Evolutionary conservation across 2,329 filamentous ascomycete genomes (phyloP), one percentile per base, ranked within the genome.

Genomic region (Chaetothyriales sp.): DNA sequence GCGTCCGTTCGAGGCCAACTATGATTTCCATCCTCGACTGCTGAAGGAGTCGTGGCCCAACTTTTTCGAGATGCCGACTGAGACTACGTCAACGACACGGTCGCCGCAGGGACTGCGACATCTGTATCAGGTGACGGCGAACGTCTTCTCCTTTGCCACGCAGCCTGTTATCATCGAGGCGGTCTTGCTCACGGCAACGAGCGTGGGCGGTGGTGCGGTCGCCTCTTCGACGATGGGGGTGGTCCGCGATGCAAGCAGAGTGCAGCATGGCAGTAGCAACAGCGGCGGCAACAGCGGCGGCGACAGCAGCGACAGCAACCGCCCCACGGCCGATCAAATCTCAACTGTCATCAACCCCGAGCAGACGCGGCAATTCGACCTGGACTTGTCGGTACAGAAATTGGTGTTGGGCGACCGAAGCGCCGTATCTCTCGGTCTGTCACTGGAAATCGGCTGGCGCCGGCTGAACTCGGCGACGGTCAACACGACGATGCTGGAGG

Each of bases 1-100:
- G 50, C 83, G 81, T 48, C 88, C 90, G 0, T 97, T 98, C 61
- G 89, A 95, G 68, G 86, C 89, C 15, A 92, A 86, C 62, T 95
- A 94, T 66, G 87, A 94, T 56, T 80, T 97, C 56, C 76, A 83
- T 10, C 89, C 92, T 9, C 78, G 85, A 8, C 73, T 95, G 2
- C 85, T 95, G 65, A 67, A 77, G 0, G 82, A 85, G 47, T 74
- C 80, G 2, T 98, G 92, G 90, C 89, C 92, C 1, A 89, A 83
- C 64, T 82, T 94, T 61, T 98, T 97, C 66, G 51, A 52, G 1
- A 50, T 55, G 3, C 52, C 51, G 25, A 20, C 51, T n/a, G 46
- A 49, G 33, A 18, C 51, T 18, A 52, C 54, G 20, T 37, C 49
- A 29, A 49, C 54, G 5, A 53, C 55, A 10, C 40, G 53, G 5